Evolutionary conservation across 441 rosid genomes (phyloP), one percentile per base, ranked within the genome.

Genomic region (Kokia cookei): DNA sequence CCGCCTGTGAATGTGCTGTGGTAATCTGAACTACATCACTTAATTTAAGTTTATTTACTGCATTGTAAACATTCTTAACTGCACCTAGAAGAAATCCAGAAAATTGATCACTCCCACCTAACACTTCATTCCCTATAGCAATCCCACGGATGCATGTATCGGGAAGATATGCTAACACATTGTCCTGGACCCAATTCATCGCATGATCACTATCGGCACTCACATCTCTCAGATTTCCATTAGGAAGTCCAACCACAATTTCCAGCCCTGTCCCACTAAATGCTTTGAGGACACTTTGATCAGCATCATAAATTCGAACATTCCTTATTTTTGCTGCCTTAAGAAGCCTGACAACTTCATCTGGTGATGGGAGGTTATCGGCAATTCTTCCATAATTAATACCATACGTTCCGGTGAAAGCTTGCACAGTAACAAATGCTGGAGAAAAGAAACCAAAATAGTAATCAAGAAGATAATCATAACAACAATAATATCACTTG

Each of bases 341-440:
- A 67, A 95, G 89, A 70, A 95, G 97, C 26, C 76, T 80, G n/a
- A 79, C 97, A 65, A 93, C 97, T 77, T 95, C 80, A 37, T 89
- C 91, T 22, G 99, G 99, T 19, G 98, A 87, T 8, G 93, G 97
- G 12, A 95, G 87, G 83, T 95, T 93, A 84, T 93, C 90, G 5
- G 99, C 99, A 42, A 95, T 60, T 77, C 94, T 87, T 73, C 99
- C 99, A 76, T 95, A 95, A 69, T 95, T 95, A 80, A 95, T 91
- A 60, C 99, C 99, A 62, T 91, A 95, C 13, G 98, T 87, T 75
- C 99, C 97, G 0, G 87, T 86, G 79, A 95, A 93, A 55, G 90
- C 91, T 78, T 86, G 82, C 17, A 72, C 87, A 2, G 82, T 77
- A 67, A 66, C 37, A 53, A 82, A 75, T 59, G 76, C 96, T 88